These are phyloP conservation scores for Mycena sp. DNA, from an alignment of 1,284 basidiomycete genomes.

Conservation along the genomic window DNA sequence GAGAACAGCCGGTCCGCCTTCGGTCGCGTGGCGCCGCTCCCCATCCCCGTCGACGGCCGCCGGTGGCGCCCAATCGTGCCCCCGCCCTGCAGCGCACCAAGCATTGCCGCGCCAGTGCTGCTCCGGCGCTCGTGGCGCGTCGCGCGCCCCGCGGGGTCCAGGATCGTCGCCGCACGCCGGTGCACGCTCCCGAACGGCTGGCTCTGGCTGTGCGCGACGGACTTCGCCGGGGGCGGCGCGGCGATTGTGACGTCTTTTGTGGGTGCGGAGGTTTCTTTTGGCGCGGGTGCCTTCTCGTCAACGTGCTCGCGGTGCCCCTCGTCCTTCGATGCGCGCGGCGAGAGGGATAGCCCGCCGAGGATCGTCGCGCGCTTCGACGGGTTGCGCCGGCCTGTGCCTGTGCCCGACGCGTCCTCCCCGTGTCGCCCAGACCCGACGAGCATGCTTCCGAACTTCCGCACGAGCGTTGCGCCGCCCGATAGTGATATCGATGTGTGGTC, in stretches of 20 bases:
- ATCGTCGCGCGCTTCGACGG: conserved; percentile 29
- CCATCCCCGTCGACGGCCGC: conserved; percentile 48
- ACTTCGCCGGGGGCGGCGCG: conserved; percentile 52
- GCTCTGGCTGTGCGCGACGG: conserved; percentile 27
- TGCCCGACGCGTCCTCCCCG: conserved; percentile 22
- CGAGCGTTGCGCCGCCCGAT: conserved; percentile 28
- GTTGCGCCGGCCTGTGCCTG: conserved; percentile 31
- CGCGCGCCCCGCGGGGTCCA: conserved; percentile 74
- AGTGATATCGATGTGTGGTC: conserved; percentile 27
- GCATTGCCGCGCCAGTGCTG: conserved; percentile 74
- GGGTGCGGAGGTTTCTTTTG: conserved; percentile 44
- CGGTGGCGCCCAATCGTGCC: conserved; percentile 28
- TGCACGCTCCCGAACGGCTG: conserved; percentile 57
- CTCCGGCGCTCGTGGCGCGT: conserved; percentile 80
- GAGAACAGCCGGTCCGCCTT: conserved; percentile 60
- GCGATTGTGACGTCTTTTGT: conserved; percentile 57
- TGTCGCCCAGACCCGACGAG: conserved; percentile 53
- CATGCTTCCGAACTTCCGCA: conserved; percentile 32
- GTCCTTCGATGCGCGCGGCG: conserved; percentile 38
- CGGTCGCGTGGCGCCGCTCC: conserved; percentile 48
- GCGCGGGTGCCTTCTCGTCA: conserved; percentile 35
- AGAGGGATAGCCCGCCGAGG: conserved; percentile 27
- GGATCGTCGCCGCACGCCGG: conserved; percentile 63
- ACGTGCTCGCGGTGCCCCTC: conserved; percentile 18
- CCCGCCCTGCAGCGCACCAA: conserved; percentile 37